These are phyloP conservation scores for Ilex paraguariensis DNA, from an alignment of 305 asterid genomes.

Conservation along the genomic window DNA sequence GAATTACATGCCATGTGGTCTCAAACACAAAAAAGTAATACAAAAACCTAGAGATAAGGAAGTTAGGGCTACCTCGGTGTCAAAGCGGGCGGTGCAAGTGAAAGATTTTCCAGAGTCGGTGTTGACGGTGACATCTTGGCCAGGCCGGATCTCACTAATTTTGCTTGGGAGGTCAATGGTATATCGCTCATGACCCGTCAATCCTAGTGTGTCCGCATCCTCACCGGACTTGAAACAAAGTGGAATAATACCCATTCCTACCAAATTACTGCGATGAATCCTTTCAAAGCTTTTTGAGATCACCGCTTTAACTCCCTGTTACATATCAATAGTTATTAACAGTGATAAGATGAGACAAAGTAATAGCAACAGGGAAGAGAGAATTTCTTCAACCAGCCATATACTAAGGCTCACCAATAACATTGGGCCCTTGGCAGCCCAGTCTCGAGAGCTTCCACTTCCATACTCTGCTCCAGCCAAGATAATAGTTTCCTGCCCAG, in stretches of 20 bases:
- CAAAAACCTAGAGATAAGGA: background rate
- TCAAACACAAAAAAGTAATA: background rate
- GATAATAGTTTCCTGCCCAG: constrained; percentile 72
- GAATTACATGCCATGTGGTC: too few species aligned
- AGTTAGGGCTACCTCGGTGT: constrained; percentile 67
- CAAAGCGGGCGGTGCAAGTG: constrained; percentile 85
- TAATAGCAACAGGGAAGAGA: too few species aligned
- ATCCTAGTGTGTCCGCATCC: constrained; percentile 82
- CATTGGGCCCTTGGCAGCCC: constrained; percentile 99
- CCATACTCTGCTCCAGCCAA: constrained; percentile 99
- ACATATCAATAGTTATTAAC: constrained; percentile 1
- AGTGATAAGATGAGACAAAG: background rate
- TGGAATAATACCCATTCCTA: constrained; percentile 94
- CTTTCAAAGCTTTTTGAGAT: constrained; percentile 93
- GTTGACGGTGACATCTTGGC: constrained; percentile 71
- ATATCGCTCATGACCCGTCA: constrained; percentile 91
- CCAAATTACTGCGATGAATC: constrained; percentile 93
- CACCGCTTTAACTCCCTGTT: constrained; percentile 94
- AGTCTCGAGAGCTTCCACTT: constrained; percentile 97
- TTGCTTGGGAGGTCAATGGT: constrained; percentile 77
- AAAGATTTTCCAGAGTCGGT: constrained; percentile 77
- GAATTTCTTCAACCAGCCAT: too few species aligned
- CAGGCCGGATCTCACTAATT: constrained; percentile 73
- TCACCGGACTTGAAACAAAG: constrained; percentile 93
- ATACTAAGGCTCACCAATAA: constrained; percentile 48